Conservation (phyloP, 441 rosid genomes). For the Lepidium campestre region DNA sequence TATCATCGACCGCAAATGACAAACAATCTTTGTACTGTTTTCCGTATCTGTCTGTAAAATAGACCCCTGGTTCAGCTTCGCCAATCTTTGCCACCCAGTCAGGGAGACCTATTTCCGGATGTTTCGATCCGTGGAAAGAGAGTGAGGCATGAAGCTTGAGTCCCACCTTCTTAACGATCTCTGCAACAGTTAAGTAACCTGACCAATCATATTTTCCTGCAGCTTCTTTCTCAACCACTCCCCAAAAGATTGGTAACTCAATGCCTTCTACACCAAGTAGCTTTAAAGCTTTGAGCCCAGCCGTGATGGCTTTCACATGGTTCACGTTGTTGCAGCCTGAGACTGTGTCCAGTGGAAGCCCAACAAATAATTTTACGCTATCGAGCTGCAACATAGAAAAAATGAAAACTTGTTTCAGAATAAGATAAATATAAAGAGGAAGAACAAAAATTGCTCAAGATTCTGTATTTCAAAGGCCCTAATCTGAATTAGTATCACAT, state of each 20-base stretch:
- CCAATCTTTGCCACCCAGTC: slow-evolving; percentile 61
- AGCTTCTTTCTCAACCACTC: slow-evolving; percentile 76
- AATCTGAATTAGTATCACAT: background rate
- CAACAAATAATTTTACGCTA: slow-evolving; percentile 62
- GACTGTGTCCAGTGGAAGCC: slow-evolving; percentile 77
- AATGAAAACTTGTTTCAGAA: background rate
- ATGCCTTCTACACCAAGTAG: slow-evolving; percentile 82
- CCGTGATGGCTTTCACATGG: slow-evolving; percentile 69
- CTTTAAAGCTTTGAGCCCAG: slow-evolving; percentile 79
- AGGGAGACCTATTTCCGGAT: slow-evolving; percentile 55
- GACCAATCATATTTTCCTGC: slow-evolving; percentile 82
- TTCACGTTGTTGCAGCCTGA: slow-evolving; percentile 54
- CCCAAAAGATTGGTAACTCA: slow-evolving; percentile 93
- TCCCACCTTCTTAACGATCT: slow-evolving; percentile 66
- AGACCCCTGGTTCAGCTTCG: slow-evolving; percentile 47
- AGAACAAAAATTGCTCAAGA: background rate
- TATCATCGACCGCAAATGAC: slow-evolving; percentile 71
- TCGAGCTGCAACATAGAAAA: slow-evolving; percentile 36
- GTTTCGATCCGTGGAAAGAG: slow-evolving; percentile 54
- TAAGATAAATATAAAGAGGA: background rate
- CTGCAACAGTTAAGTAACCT: slow-evolving; percentile 69
- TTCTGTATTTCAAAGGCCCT: background rate
- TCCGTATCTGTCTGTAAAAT: slow-evolving; percentile 54
- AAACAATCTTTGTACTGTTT: slow-evolving; percentile 49
- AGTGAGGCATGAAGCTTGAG: slow-evolving; percentile 79